These are phyloP conservation scores for Ustilago lituana DNA, from an alignment of 1,284 basidiomycete species.

Conservation along the genomic window DNA sequence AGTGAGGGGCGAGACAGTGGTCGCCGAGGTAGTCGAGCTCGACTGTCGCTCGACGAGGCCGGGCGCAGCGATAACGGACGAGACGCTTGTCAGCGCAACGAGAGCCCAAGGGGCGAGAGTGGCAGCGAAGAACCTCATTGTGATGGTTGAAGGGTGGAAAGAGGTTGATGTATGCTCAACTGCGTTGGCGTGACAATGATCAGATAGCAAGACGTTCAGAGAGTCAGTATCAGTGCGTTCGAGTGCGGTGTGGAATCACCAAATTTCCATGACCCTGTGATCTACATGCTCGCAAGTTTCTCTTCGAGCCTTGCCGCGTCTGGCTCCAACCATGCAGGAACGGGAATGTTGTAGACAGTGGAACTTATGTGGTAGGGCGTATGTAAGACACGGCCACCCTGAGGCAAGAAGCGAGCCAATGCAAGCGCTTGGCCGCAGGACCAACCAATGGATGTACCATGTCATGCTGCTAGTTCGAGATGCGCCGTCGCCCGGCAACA, in stretches of 20 bases:
- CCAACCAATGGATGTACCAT: background rate
- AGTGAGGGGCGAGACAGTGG: conserved; percentile 33
- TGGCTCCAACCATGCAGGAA: background rate
- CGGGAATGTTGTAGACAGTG: background rate
- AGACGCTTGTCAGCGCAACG: conserved; percentile 35
- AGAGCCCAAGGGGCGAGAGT: conserved; percentile 24
- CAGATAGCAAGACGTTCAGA: background rate
- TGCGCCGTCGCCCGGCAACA: background rate
- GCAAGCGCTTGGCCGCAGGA: background rate
- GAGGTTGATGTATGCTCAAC: no score
- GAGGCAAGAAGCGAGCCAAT: background rate
- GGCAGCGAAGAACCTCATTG: conserved; percentile 42
- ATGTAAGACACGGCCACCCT: background rate
- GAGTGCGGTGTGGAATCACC: no score
- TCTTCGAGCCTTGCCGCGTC: no score
- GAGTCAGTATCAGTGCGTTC: background rate
- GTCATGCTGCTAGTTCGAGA: background rate
- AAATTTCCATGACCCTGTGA: no score
- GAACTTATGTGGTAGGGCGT: background rate
- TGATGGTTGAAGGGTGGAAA: conserved; percentile 11
- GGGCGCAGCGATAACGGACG: conserved; percentile 21
- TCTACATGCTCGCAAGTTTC: no score
- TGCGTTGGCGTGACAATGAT: no score
- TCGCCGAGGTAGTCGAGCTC: conserved; percentile 7
- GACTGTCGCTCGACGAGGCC: conserved; percentile 25